phyloP scores from a whole-genome alignment of 2,329 filamentous ascomycete species.

The Claviceps fusiformis region DNA sequence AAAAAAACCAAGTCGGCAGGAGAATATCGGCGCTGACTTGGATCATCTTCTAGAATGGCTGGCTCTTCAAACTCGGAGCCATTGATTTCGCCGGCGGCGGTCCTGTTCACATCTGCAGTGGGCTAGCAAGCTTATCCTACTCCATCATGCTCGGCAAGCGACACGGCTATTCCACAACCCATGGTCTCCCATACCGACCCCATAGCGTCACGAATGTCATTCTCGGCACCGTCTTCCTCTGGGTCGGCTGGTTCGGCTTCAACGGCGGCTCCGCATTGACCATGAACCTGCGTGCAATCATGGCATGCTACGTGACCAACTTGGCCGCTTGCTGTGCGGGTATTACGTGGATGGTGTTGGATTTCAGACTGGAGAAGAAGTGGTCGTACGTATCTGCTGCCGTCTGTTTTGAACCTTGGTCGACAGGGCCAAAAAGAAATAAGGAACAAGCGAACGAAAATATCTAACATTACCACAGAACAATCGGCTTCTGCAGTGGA shows the following conservation, averaged over 20 bases:
- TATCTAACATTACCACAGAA: conserved; percentile 33
- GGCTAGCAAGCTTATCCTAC: conserved; percentile 59
- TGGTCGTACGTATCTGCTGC: conserved; percentile 36
- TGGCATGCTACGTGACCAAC: conserved; percentile 83
- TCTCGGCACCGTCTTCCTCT: conserved; percentile 62
- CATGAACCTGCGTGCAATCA: conserved; percentile 75
- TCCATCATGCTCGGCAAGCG: conserved; percentile 61
- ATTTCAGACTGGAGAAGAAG: conserved; percentile 83
- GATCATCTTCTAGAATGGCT: conserved; percentile 35
- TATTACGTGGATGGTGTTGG: conserved; percentile 72
- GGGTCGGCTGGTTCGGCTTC: conserved; percentile 96
- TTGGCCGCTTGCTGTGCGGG: conserved; percentile 70
- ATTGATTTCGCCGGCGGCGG: conserved; percentile 66
- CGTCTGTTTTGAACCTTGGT: no score
- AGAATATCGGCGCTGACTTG: not conserved
- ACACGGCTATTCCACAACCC: conserved; percentile 43
- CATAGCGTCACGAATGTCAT: conserved; percentile 65
- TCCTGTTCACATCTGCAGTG: conserved; percentile 62
- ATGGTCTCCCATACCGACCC: conserved; percentile 52
- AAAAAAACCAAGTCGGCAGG: no score
- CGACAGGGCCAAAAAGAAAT: no score
- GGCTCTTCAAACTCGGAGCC: conserved; percentile 54
- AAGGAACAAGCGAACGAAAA: not conserved
- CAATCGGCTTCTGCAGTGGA: conserved; percentile 86
- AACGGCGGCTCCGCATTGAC: conserved; percentile 74